These are phyloP conservation scores for Hypoxylon sp. DNA, from an alignment of 2,329 filamentous ascomycete genomes.

Conservation along the genomic window DNA sequence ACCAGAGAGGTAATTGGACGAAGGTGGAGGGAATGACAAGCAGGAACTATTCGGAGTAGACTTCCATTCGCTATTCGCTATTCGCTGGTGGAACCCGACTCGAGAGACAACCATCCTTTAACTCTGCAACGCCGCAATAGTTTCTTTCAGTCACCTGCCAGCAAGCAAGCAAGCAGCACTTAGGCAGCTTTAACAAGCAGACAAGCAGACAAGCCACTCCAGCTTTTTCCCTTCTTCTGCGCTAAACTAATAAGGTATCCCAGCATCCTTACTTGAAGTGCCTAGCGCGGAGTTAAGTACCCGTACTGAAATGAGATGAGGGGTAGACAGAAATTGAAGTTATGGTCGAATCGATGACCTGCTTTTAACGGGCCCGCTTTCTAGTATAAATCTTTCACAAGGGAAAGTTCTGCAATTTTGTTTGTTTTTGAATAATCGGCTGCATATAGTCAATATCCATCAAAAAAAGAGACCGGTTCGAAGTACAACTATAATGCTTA, in stretches of 20 bases:
- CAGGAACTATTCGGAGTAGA: conserved; percentile 36
- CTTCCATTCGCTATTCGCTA: too few species aligned
- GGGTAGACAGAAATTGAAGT: conserved; percentile 32
- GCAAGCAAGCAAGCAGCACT: conserved; percentile 5
- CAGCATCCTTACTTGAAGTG: conserved; percentile 26
- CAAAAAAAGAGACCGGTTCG: background rate
- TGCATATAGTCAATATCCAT: background rate
- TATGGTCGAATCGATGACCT: conserved; percentile 37
- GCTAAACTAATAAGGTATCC: conserved; percentile 26
- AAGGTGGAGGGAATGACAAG: conserved; percentile 42
- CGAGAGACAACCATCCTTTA: conserved; percentile 27
- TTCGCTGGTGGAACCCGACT: conserved; percentile 44
- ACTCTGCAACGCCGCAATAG: conserved; percentile 29
- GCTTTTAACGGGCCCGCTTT: conserved; percentile 16
- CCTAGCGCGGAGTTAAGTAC: conserved; percentile 27
- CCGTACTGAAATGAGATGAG: conserved; percentile 40
- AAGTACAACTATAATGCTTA: background rate
- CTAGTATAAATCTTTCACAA: conserved; percentile 4
- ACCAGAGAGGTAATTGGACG: conserved; percentile 33
- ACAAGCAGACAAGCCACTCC: conserved; percentile 17
- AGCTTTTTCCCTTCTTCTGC: conserved; percentile 8
- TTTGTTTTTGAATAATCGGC: conserved; percentile 6
- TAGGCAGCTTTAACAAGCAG: background rate
- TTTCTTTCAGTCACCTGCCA: conserved; percentile 35
- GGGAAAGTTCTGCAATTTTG: conserved; percentile 1